phyloP scores from a whole-genome alignment of 371 early-diverging fungal species.

The Parasitella parasitica region DNA sequence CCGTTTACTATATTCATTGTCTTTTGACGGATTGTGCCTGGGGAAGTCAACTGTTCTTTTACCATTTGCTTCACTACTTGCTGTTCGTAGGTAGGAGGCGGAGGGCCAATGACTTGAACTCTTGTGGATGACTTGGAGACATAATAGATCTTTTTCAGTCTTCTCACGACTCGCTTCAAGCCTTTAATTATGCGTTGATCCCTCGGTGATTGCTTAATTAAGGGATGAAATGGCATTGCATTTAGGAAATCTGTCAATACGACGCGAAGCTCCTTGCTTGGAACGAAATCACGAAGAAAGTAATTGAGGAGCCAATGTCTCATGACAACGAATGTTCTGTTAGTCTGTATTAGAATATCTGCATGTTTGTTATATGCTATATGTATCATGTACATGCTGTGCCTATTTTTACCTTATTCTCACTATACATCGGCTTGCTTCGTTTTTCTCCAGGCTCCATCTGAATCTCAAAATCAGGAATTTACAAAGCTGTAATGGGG shows the following conservation, averaged over 20 bases:
- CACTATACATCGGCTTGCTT: conserved; percentile 56
- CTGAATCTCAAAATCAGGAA: conserved; percentile 61
- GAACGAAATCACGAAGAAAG: conserved; percentile 64
- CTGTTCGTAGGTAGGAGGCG: conserved; percentile 42
- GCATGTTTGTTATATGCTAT: not conserved
- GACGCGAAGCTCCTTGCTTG: conserved; percentile 46
- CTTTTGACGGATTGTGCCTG: conserved; percentile 36
- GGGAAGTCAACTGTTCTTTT: conserved; percentile 30
- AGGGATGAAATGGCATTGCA: conserved; percentile 38
- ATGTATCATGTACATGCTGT: not conserved
- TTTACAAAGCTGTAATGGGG: conserved; percentile 56
- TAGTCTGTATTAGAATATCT: not conserved
- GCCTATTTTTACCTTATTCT: conserved; percentile 49
- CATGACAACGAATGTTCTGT: conserved; percentile 64
- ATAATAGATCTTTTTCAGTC: conserved; percentile 50
- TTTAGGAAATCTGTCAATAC: conserved; percentile 47
- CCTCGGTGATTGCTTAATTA: conserved; percentile 43
- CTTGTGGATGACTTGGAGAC: conserved; percentile 23
- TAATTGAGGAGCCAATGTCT: conserved; percentile 71
- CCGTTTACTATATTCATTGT: conserved; percentile 29
- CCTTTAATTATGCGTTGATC: conserved; percentile 59
- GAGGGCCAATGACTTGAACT: conserved; percentile 45
- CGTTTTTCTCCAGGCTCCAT: conserved; percentile 60
- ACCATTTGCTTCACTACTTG: conserved; percentile 39
- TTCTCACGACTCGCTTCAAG: conserved; percentile 43